Evolutionary conservation across 2,329 filamentous ascomycete species (phyloP), one percentile per base, ranked within the genome.

Genomic region (Colletotrichum salicis): DNA sequence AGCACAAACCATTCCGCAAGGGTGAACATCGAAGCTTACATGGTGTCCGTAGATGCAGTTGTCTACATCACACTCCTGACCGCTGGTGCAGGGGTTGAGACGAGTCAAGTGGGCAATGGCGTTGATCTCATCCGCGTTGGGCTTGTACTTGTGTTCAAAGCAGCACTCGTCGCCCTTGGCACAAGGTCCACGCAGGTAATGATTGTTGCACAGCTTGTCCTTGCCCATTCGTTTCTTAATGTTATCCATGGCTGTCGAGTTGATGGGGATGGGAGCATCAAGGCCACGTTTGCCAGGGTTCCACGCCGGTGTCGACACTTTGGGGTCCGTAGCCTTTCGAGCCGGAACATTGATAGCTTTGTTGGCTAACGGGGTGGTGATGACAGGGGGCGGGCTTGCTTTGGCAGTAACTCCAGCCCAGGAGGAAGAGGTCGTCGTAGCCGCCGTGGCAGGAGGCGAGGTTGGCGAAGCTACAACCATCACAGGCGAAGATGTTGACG

Each of bases 41-140:
- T 91, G 86, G 77, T 91, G 89, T 3, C 89, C 89, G 75, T 91
- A 91, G 70, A 91, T 90, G 77, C 89, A 91, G 73, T 87, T 86
- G 1, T 86, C 84, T 4, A 85, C 80, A 7, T 87, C 85, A 74
- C 89, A 91, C n/a, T 88, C 83, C 77, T 91, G 89, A 0, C 88
- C 87, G 35, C 81, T 84, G 0, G 83, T 83, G 79, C 89, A 91
- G 1, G 89, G 89, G 68, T 89, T 91, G 67, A 88, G 80, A 6
- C 89, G 84, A 2, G 88, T 85, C 60, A 91, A 76, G 74, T 86
- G 86, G 0, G 86, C 84, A 72, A 91, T 88, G 2, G 88, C 89
- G 45, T 84, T 84, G 63, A 87, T 80, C 76, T 91, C 89, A 3
- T 90, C 88, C 27, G 83, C 79, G 5, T 82, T 85, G 3, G 86